Conservation (phyloP, 192 early-diverging fungal genomes). For the Podochytrium sp. region DNA sequence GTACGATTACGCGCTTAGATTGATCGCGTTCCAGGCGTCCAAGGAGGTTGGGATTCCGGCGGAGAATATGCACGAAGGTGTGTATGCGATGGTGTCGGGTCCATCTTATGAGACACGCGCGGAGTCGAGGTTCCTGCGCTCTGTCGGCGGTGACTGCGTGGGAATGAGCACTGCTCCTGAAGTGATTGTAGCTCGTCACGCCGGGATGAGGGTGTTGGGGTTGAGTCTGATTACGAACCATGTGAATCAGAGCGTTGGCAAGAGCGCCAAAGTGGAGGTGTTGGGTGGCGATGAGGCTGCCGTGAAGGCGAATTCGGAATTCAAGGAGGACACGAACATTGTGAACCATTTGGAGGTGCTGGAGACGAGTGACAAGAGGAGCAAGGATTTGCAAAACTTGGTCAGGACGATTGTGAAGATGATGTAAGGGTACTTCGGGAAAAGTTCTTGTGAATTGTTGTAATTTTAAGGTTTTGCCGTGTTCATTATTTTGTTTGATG, state of each 20-base stretch:
- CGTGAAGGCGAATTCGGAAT: neutral
- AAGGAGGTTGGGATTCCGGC: conserved; percentile 45
- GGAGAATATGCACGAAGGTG: conserved; percentile 75
- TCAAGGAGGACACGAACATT: conserved; percentile 43
- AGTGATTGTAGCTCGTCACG: conserved; percentile 83
- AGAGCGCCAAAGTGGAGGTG: conserved; percentile 21
- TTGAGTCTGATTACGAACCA: conserved; percentile 79
- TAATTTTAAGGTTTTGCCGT: too few relatives aligned
- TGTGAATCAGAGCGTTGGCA: conserved; percentile 29
- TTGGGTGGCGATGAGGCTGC: conserved; percentile 21
- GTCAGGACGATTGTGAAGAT: conserved; percentile 53
- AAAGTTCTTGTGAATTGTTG: too few relatives aligned
- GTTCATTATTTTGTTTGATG: too few relatives aligned
- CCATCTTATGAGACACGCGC: conserved; percentile 90
- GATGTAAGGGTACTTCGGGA: too few relatives aligned
- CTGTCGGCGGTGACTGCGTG: conserved; percentile 78
- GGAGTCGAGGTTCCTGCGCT: conserved; percentile 73
- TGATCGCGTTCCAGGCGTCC: conserved; percentile 69
- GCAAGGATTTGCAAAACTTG: conserved; percentile 60
- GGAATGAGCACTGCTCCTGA: conserved; percentile 92
- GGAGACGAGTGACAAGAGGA: conserved; percentile 56
- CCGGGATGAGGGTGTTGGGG: conserved; percentile 79
- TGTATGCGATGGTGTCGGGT: conserved; percentile 82
- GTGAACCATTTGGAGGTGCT: conserved; percentile 76
- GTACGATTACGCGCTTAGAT: conserved; percentile 79